Percentiles rank a stretch among this genome's conserved stretches.
Evolutionary conservation across 306 rosid genomes (phyloP).

Genomic region (Malus orientalis): DNA sequence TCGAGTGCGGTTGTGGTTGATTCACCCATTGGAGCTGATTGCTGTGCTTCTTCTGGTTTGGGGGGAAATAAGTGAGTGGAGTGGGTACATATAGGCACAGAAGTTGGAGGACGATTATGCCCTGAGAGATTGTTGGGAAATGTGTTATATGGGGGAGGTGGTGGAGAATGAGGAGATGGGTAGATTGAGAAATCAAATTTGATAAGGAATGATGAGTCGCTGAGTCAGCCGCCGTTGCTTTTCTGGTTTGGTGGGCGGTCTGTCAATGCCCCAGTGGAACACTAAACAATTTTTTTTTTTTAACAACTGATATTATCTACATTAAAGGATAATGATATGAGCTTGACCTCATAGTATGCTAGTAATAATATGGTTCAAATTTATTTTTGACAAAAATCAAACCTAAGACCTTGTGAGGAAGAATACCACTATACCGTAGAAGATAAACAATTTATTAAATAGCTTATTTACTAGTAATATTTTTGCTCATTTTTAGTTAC

Average conservation of each 20-base stretch:
- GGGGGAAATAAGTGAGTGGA: not conserved
- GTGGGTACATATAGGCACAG: not conserved
- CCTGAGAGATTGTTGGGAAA: not conserved
- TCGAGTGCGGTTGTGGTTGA: slow-evolving; percentile 24
- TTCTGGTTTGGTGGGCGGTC: not conserved
- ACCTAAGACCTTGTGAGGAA: fast-evolving
- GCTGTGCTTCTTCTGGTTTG: not conserved
- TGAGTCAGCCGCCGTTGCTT: not conserved
- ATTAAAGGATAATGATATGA: too few relatives aligned
- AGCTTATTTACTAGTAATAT: too few relatives aligned
- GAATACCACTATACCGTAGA: fast-evolving
- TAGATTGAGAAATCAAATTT: not conserved
- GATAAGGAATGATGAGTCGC: not conserved
- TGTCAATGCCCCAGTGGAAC: not conserved
- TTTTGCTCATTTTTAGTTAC: too few relatives aligned
- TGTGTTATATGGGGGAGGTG: not conserved
- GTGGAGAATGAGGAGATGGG: not conserved
- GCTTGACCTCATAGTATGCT: too few relatives aligned
- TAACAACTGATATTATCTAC: too few relatives aligned
- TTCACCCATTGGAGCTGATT: slow-evolving; percentile 13
- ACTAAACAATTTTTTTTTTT: not conserved
- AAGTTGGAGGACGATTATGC: not conserved
- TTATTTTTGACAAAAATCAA: fast-evolving
- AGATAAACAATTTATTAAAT: too few relatives aligned
- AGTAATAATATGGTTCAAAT: too few relatives aligned